A percentile compares a stretch with the other conserved stretches of the same genome.
Evolutionary conservation across 2,329 filamentous ascomycete species (phyloP).

Genomic region (Davidsoniella neocaledoniae): DNA sequence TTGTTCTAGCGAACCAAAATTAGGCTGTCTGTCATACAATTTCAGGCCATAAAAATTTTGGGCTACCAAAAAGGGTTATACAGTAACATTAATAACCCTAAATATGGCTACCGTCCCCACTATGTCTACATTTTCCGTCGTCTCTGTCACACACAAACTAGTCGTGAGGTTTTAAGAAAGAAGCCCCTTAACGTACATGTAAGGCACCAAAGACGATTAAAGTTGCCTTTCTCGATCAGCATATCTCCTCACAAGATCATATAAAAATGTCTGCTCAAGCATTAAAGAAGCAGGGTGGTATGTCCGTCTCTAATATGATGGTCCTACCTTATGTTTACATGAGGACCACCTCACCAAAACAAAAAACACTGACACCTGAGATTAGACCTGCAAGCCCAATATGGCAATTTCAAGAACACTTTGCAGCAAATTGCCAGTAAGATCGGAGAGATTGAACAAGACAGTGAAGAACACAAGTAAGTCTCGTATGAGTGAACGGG

Average conservation of each 20-base stretch:
- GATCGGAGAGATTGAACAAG: slow-evolving; percentile 94
- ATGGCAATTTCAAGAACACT: slow-evolving; percentile 58
- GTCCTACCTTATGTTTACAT: not conserved
- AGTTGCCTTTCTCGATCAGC: not conserved
- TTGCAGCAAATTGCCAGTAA: slow-evolving; percentile 89
- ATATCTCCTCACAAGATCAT: not conserved
- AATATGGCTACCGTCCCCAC: no score
- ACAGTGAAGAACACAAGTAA: slow-evolving; percentile 95
- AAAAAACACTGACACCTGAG: slow-evolving; percentile 5
- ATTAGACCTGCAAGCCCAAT: slow-evolving; percentile 63
- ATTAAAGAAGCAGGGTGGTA: slow-evolving; percentile 61
- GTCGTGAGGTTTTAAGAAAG: not conserved
- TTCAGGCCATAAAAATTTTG: slow-evolving; percentile 1
- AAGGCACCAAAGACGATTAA: not conserved
- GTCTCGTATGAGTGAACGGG: slow-evolving; percentile 20
- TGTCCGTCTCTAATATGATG: slow-evolving; percentile 12
- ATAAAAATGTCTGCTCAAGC: slow-evolving; percentile 32
- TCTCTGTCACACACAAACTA: not conserved
- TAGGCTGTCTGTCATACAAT: not conserved
- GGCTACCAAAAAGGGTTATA: no score
- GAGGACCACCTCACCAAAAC: not conserved
- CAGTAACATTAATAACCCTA: no score
- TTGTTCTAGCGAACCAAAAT: not conserved
- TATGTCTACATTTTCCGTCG: not conserved
- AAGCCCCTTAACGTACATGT: not conserved